These are phyloP conservation scores for Aspergillus affinis DNA, from an alignment of 495 filamentous ascomycete species.

Conservation along the genomic window DNA sequence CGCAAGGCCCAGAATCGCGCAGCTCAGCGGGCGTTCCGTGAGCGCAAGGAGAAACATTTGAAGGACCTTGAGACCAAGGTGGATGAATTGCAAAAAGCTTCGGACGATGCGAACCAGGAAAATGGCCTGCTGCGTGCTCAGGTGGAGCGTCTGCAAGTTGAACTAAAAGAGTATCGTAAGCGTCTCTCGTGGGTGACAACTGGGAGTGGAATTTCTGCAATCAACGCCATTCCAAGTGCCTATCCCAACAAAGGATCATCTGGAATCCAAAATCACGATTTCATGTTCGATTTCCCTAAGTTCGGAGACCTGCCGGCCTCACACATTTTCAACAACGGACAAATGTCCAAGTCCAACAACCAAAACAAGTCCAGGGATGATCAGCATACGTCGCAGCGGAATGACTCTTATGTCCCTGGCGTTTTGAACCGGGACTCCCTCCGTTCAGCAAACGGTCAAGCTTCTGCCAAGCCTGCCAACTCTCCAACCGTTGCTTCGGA, in stretches of 20 bases:
- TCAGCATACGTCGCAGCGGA: conserved; percentile 4
- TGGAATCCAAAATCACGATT: conserved; percentile 71
- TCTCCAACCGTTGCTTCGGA: conserved; percentile 1
- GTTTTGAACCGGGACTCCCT: conserved; percentile 32
- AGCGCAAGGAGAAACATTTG: conserved; percentile 96
- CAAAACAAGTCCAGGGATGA: conserved; percentile 30
- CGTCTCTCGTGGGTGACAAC: conserved; percentile 63
- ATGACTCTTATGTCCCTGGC: conserved; percentile 33
- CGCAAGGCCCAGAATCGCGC: conserved; percentile 98
- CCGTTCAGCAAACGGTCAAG: conserved; percentile 10
- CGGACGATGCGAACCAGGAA: conserved; percentile 79
- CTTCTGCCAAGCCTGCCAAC: conserved; percentile 8
- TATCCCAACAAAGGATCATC: conserved; percentile 34
- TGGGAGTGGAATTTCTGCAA: conserved; percentile 49
- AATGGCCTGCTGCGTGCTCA: conserved; percentile 81
- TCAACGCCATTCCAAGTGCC: conserved; percentile 41
- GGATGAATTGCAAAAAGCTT: conserved; percentile 83
- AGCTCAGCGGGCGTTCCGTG: conserved; percentile 93
- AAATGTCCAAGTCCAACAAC: conserved; percentile 28
- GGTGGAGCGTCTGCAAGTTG: conserved; percentile 81
- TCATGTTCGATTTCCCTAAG: conserved; percentile 92
- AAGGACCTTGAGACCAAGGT: conserved; percentile 97
- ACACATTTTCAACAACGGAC: conserved; percentile 54
- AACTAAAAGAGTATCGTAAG: conserved; percentile 88
- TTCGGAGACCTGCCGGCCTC: conserved; percentile 77